Evolutionary conservation across 116 monocot species (phyloP), one percentile per base, ranked within the genome.

Genomic region (Thalassia testudinum): DNA sequence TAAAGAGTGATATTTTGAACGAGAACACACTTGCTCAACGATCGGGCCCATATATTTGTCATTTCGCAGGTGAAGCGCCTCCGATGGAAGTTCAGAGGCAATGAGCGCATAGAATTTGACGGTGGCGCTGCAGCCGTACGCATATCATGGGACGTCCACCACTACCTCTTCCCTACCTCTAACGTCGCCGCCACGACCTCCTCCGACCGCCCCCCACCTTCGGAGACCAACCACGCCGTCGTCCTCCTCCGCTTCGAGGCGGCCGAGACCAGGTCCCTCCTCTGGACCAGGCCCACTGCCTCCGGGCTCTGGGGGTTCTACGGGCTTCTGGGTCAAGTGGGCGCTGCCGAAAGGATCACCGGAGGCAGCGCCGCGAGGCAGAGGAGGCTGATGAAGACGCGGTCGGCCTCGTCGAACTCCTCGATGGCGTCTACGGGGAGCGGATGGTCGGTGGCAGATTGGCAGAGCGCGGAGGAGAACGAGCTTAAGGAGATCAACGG

Each of bases 111-210:
- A 17, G 47, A 49, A 18, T 56, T 78, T 21, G 76, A 62, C 27
- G 73, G 50, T 53, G 24, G 26, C 2, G 26, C 26, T 1, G 27
- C 17, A 1, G 57, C 16, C 14, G 64, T 48, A 37, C 58, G 64
- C 28, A 34, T 93, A 53, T 93, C 93, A 14, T 93, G 93, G 93
- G 87, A 93, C 70, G 73, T 93, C 25, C 84, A 93, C 67, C 66
- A 74, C 59, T 93, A 87, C 84, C 64, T 93, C 17, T 93, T 93
- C 52, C 30, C 30, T 5, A 28, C 66, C 51, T 57, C 58, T 1
- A 3, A 49, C 21, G 29, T 50, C 34, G 17, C 43, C 54, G 30
- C 52, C 26, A 22, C 30, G 3, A 10, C 30, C 3, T 10, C 30
- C 10, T 34, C 30, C 30, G 30, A 10, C 30, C 30, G 10, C 3